These are phyloP conservation scores for Jackrogersella minutella DNA, from an alignment of 495 filamentous ascomycete species.

Conservation along the genomic window DNA sequence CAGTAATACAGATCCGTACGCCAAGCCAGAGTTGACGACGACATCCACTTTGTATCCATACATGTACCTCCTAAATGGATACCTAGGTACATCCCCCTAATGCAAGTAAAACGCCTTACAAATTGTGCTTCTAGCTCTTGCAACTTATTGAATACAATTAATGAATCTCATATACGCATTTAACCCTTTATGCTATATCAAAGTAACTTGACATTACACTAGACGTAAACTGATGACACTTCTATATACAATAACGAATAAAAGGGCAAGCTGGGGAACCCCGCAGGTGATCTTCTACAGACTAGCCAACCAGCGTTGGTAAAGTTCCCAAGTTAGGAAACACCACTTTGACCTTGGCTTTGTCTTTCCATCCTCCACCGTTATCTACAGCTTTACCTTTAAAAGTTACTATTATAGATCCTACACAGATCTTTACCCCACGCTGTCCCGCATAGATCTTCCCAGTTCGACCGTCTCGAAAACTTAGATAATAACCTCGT, in stretches of 20 bases:
- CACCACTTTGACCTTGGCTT: not conserved
- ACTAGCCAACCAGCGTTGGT: constrained; percentile 16
- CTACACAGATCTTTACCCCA: constrained; percentile 3
- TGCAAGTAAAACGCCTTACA: too few relatives aligned
- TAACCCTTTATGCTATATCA: too few relatives aligned
- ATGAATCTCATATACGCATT: too few relatives aligned
- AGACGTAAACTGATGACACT: constrained; percentile 31
- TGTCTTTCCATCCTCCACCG: not conserved
- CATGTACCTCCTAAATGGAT: too few relatives aligned
- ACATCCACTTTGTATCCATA: too few relatives aligned
- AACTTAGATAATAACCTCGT: too few relatives aligned
- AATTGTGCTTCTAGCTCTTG: too few relatives aligned
- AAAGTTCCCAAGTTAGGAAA: constrained; percentile 28
- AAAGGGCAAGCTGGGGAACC: constrained; percentile 5
- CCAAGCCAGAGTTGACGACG: too few relatives aligned
- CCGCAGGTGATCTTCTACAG: constrained; percentile 23
- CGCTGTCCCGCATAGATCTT: not conserved
- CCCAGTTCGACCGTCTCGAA: not conserved
- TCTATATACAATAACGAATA: constrained; percentile 23
- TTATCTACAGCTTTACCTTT: not conserved
- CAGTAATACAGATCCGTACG: not conserved
- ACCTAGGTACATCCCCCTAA: too few relatives aligned
- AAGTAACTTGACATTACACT: not conserved
- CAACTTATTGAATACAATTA: too few relatives aligned
- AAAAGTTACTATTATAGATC: too few relatives aligned